These are phyloP conservation scores for Alloteropsis semialata DNA, from an alignment of 176 grass and related monocot species.

Conservation along the genomic window DNA sequence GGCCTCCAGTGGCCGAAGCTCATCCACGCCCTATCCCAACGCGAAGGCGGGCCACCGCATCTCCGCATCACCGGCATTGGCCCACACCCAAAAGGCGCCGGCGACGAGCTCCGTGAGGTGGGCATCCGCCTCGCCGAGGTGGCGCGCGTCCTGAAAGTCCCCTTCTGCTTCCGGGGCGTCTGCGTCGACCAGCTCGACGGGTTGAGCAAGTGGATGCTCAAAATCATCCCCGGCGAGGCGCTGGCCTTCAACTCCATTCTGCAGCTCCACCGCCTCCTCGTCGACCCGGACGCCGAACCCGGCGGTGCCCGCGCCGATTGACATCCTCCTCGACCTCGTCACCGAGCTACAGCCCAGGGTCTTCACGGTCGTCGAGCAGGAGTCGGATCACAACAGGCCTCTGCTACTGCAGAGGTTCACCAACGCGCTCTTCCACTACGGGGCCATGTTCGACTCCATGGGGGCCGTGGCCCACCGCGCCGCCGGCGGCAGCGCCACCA, in stretches of 20 bases:
- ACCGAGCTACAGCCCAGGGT: constrained; percentile 37
- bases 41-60: constrained; percentile 27
- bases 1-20: constrained; percentile 64
- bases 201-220: constrained; percentile 55
- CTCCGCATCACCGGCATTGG: constrained; percentile 59
- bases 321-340: constrained; percentile 53
- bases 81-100: neutral
- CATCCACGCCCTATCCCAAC: constrained; percentile 40
- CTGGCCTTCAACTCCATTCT: constrained; percentile 73
- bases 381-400: constrained; percentile 68
- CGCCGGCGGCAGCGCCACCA: neutral
- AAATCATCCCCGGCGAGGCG: constrained; percentile 36
- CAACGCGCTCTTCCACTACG: constrained; percentile 80
- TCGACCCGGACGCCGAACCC: constrained; percentile 37
- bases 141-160: constrained; percentile 34
- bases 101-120: constrained; percentile 54
- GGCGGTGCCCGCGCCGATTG: constrained; percentile 35
- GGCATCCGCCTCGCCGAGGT: constrained; percentile 56
- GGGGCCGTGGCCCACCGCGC: neutral
- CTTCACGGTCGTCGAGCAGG: constrained; percentile 77
- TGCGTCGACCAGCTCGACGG: constrained; percentile 35
- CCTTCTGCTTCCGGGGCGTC: constrained; percentile 56
- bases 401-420: constrained; percentile 55
- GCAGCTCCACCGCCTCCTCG: constrained; percentile 75
- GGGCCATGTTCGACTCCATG: constrained; percentile 74